A percentile compares a stretch with the other conserved stretches of the same genome.
Conservation (phyloP, 1,284 basidiomycete genomes). For the Chalciporus sp. region DNA sequence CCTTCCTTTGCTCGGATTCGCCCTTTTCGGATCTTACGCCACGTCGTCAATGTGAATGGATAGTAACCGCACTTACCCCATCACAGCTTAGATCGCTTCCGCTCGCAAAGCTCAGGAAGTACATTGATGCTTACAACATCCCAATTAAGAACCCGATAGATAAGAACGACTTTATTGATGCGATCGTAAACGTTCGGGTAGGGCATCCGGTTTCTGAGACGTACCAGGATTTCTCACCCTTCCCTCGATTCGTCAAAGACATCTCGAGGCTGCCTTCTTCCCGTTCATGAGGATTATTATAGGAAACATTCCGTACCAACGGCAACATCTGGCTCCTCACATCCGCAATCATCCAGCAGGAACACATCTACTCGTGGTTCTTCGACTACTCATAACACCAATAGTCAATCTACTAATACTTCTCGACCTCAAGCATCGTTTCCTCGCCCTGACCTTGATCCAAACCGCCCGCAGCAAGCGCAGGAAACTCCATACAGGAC, state of each 20-base stretch:
- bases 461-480: conserved; percentile 22
- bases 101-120: conserved; percentile 64
- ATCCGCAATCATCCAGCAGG: conserved; percentile 28
- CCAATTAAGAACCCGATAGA: conserved; percentile 63
- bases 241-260: conserved; percentile 33
- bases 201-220: not conserved
- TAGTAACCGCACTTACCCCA: conserved; percentile 70
- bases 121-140: conserved; percentile 70
- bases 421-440: conserved; percentile 25
- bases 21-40: not conserved
- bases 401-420: not conserved
- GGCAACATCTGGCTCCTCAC: conserved; percentile 34
- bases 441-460: conserved; percentile 45
- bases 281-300: conserved; percentile 54
- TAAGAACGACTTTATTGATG: conserved; percentile 75
- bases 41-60: not conserved
- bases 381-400: conserved; percentile 18
- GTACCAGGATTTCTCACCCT: conserved; percentile 1
- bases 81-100: conserved; percentile 55
- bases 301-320: conserved; percentile 65
- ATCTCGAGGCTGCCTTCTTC: conserved; percentile 27
- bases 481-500: conserved; percentile 25
- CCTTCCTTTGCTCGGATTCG: not conserved
- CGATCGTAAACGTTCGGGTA: conserved; percentile 59
- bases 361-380: conserved; percentile 13